A percentile compares a stretch with the other conserved stretches of the same genome.
Evolutionary conservation across 306 rosid genomes (phyloP).

Genomic region (Quercus robur): DNA sequence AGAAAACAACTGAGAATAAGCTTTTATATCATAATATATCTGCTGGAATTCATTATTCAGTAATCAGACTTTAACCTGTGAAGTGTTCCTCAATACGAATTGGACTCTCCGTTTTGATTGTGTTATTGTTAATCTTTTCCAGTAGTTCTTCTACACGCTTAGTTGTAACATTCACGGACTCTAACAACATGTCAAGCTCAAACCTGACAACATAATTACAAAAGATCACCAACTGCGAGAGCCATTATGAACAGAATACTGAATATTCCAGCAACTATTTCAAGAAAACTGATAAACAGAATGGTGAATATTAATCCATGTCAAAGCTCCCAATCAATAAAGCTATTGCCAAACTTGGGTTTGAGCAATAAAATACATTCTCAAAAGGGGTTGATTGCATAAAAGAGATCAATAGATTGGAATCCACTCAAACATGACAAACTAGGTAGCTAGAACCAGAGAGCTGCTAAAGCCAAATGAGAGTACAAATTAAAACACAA

Average conservation of each 20-base stretch:
- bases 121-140: constrained; percentile 77
- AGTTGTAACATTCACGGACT: constrained; percentile 85
- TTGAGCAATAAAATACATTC: background rate
- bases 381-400: too few relatives aligned
- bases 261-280: constrained; percentile 11
- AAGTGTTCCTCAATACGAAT: constrained; percentile 80
- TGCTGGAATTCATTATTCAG: constrained; percentile 15
- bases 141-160: constrained; percentile 87
- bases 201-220: constrained; percentile 57
- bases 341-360: background rate
- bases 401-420: too few relatives aligned
- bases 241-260: background rate
- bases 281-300: background rate
- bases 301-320: background rate
- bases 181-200: constrained; percentile 97
- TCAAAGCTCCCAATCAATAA: background rate
- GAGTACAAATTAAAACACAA: background rate
- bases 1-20: constrained; percentile 24
- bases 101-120: constrained; percentile 61
- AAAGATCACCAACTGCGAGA: constrained; percentile 31
- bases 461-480: background rate
- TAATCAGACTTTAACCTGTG: constrained; percentile 59
- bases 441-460: background rate
- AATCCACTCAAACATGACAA: background rate
- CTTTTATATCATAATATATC: constrained; percentile 3